Evolutionary conservation across 2,329 filamentous ascomycete genomes (phyloP).

Genomic region (Sporothrix brasiliensis): DNA sequence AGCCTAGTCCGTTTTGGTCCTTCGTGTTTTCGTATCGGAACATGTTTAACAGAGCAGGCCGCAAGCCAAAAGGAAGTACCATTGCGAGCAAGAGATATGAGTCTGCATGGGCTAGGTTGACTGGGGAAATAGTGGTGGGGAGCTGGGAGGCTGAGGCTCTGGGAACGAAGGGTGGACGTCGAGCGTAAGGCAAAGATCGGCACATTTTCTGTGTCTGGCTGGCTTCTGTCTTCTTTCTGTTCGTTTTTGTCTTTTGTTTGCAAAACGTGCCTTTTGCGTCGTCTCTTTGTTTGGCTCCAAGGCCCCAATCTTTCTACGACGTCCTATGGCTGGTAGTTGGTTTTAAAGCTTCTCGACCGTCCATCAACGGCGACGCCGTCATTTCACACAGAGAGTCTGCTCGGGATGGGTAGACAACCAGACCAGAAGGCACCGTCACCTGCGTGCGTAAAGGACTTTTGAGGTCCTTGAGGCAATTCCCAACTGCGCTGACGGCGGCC

Average conservation of each 20-base stretch:
- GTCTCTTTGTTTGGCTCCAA: neutral
- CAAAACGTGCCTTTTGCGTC: neutral
- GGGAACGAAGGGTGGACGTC: neutral
- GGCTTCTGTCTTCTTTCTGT: neutral
- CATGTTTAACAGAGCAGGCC: neutral
- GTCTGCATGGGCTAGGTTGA: neutral
- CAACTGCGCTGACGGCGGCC: neutral
- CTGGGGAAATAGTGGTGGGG: neutral
- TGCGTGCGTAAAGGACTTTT: neutral
- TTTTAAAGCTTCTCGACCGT: constrained; percentile 9
- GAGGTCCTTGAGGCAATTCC: neutral
- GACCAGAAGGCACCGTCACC: constrained; percentile 2
- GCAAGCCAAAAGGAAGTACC: neutral
- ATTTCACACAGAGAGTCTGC: neutral
- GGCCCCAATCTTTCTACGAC: neutral
- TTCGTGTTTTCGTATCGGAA: constrained; percentile 24
- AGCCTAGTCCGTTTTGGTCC: constrained; percentile 24
- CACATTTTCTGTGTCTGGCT: neutral
- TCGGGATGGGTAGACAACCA: neutral
- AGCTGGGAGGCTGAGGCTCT: constrained; percentile 5
- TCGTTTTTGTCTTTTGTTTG: constrained; percentile 9
- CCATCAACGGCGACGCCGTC: neutral
- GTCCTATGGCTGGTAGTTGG: neutral
- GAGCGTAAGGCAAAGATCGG: constrained; percentile 1
- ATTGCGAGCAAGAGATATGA: neutral